phyloP scores from a whole-genome alignment of 305 asterid genomes.

The Rubia balearica region DNA sequence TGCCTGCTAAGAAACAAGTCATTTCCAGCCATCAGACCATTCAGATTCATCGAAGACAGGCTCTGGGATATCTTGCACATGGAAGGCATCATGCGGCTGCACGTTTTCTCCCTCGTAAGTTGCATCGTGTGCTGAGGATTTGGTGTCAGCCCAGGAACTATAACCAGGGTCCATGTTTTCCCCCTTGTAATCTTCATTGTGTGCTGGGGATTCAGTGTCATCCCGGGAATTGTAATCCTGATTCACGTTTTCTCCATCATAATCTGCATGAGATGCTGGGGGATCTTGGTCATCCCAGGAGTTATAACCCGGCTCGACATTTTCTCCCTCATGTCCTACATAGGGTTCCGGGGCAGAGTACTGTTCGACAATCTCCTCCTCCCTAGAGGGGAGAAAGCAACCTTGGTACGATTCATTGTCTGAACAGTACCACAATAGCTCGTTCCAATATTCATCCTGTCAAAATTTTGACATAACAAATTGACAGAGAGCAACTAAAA shows the following conservation, averaged over 20 bases:
- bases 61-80: neutral
- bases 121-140: neutral
- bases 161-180: neutral
- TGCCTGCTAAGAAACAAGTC: neutral
- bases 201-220: neutral
- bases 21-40: slow-evolving; percentile 39
- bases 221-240: neutral
- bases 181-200: neutral
- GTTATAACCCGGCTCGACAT: slow-evolving; percentile 22
- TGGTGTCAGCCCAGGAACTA: neutral
- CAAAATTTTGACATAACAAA: slow-evolving; percentile 9
- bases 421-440: slow-evolving; percentile 78
- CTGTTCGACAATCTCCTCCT: slow-evolving; percentile 23
- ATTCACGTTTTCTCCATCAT: neutral
- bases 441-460: slow-evolving; percentile 79
- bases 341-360: slow-evolving; percentile 13
- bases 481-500: neutral
- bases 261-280: neutral
- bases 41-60: slow-evolving; percentile 29
- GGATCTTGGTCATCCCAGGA: slow-evolving; percentile 8
- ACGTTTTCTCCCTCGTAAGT: neutral
- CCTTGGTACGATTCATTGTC: slow-evolving; percentile 73
- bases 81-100: neutral
- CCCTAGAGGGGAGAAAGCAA: slow-evolving; percentile 67
- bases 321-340: slow-evolving; percentile 24